A percentile compares a stretch with the other conserved stretches of the same genome.
These are phyloP conservation scores for Begonia peltatifolia DNA, from an alignment of 306 rosid genomes.

Conservation along the genomic window DNA sequence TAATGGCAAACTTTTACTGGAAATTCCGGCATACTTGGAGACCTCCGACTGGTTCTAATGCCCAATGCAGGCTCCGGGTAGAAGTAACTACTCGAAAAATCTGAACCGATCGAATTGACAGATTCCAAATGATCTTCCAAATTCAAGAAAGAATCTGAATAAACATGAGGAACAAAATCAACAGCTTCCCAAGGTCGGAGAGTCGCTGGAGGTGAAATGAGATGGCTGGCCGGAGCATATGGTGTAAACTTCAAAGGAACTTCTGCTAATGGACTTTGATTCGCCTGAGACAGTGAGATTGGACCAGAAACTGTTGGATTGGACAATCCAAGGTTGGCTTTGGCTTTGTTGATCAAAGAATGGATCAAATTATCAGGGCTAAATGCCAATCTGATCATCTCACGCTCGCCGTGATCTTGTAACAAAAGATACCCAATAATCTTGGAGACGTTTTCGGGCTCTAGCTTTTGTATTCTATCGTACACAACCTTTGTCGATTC, in stretches of 20 bases:
- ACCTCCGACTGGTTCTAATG: slow-evolving; percentile 19
- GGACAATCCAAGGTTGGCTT: slow-evolving; percentile 21
- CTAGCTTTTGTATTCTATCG: slow-evolving; percentile 20
- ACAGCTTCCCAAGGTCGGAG: slow-evolving; percentile 16
- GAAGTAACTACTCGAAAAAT: slow-evolving; percentile 13
- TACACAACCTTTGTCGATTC: slow-evolving; percentile 21
- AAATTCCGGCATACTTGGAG: slow-evolving; percentile 30
- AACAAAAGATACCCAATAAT: slow-evolving; percentile 22
- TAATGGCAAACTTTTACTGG: slow-evolving; percentile 30
- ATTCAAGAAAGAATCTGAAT: slow-evolving; percentile 6
- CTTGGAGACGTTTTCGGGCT: slow-evolving; percentile 23
- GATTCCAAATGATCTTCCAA: slow-evolving; percentile 16
- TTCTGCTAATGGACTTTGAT: slow-evolving; percentile 17
- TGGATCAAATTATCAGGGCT: slow-evolving; percentile 25
- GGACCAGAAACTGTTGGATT: slow-evolving; percentile 13
- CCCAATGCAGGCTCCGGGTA: slow-evolving; percentile 19
- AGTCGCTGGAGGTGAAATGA: slow-evolving; percentile 16
- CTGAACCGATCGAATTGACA: slow-evolving; percentile 11
- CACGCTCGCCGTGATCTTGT: slow-evolving; percentile 23
- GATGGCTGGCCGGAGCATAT: slow-evolving; percentile 4
- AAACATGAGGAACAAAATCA: slow-evolving; percentile 16
- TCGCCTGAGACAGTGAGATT: slow-evolving; percentile 20
- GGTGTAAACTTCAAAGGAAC: slow-evolving; percentile 13
- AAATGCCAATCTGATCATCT: slow-evolving; percentile 33
- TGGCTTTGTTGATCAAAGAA: slow-evolving; percentile 24